Base-by-base conservation (phyloP, 768 basidiomycete species). In the Podaxis sp. region DNA sequence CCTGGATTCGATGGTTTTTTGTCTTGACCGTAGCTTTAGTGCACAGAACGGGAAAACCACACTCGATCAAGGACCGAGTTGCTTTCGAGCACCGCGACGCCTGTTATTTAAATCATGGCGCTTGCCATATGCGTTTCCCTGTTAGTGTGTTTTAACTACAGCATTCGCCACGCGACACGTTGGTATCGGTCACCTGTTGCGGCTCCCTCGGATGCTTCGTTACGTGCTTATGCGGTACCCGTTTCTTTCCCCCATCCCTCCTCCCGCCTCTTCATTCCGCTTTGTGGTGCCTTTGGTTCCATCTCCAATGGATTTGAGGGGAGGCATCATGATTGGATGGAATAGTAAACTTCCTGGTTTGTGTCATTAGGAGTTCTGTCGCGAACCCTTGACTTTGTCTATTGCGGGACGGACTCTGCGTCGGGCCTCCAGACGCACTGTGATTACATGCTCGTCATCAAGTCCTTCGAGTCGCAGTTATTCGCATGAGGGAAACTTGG, bases 21-120 rank as follows among this genome's bases (percentile, higher is more conserved):
- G 84, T 62, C 81, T 97, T 38, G 96, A 98, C 72, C 83, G 94
- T 64, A 96, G 95, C 68, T 83, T 90, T 62, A 93, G 94, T 67
- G 92, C 96, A 0, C 95, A 96, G 75, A 94, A 97, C 93, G 12
- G 96, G 96, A 50, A 98, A 97, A 76, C 96, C 96, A 3, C 87
- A 91, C 71, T 87, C 89, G 2, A 89, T 98, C 66, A 88, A 90
- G 71, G 96, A 99, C 92, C 95, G 71, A 68, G 93, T 82, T 30
- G 22, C 55, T 51, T 48, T 59, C 20, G 37, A 13, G 17, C n/a
- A 26, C 48, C 13, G 13, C 22, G 0, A 49, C 5, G 41, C 41
- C 3, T 33, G 30, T 33, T 33, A 10, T 17, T 41, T 12, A 17
- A 17, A 41, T 5, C 11, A 17, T 56, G 38, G 56, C 53, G 48